Evolutionary conservation across 176 grass and related monocot species (phyloP).

Genomic region (Luzula sylvatica): DNA sequence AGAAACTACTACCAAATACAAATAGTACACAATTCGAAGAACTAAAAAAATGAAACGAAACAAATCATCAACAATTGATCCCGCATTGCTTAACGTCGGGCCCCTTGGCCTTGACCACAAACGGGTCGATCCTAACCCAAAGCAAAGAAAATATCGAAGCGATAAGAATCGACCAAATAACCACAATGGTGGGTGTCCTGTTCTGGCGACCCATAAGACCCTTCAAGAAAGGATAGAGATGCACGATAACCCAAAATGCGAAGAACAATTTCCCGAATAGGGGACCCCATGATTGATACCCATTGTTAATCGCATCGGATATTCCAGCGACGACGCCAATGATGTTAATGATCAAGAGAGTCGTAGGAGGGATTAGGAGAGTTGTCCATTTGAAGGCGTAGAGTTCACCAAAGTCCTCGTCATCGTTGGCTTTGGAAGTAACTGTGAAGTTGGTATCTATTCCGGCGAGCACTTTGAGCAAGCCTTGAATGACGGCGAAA

Average conservation of each 20-base stretch:
- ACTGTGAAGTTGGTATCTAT: conserved; percentile 97
- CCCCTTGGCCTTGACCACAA: conserved; percentile 64
- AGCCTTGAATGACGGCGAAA: conserved; percentile 88
- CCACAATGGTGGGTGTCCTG: conserved; percentile 81
- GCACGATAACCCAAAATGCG: conserved; percentile 92
- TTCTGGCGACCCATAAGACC: conserved; percentile 92
- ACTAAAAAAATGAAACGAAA: neutral
- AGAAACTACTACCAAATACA: conserved; percentile 11
- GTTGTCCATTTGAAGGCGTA: conserved; percentile 99
- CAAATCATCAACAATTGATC: conserved; percentile 61
- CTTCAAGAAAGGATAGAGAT: conserved; percentile 95
- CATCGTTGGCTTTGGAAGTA: conserved; percentile 79
- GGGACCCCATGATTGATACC: conserved; percentile 77
- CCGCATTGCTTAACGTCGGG: conserved; percentile 79
- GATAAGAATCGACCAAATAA: conserved; percentile 86
- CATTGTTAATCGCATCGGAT: conserved; percentile 94
- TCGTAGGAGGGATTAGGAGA: conserved; percentile 84
- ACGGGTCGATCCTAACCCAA: conserved; percentile 91
- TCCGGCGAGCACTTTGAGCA: conserved; percentile 83
- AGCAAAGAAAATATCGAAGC: conserved; percentile 96
- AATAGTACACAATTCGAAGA: too few species aligned
- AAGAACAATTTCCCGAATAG: conserved; percentile 96
- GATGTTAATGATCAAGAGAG: conserved; percentile 81
- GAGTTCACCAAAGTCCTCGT: conserved; percentile 66
- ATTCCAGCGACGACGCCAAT: conserved; percentile 86